Conservation (phyloP, 2,329 filamentous ascomycete genomes). For the Xylariaceae sp. region DNA sequence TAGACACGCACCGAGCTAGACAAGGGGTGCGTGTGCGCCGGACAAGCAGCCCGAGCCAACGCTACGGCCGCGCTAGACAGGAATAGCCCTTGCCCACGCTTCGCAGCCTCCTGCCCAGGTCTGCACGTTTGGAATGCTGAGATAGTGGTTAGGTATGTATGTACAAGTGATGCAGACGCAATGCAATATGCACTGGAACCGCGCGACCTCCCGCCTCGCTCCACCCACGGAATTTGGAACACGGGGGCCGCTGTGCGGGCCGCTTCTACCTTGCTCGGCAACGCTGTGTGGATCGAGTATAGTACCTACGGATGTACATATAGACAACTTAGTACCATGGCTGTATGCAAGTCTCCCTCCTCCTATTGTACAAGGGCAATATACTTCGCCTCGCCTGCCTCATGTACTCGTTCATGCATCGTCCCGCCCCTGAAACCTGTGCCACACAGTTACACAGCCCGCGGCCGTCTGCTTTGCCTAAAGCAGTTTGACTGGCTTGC, state of each 20-base stretch:
- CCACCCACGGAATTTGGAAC: constrained; percentile 4
- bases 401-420: too few species aligned
- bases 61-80: constrained; percentile 18
- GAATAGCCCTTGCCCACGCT: constrained; percentile 7
- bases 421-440: too few species aligned
- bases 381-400: too few species aligned
- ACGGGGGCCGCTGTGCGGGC: neutral
- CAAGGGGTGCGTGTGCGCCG: constrained; percentile 23
- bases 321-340: too few species aligned
- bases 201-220: constrained; percentile 4
- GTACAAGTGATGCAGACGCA: neutral
- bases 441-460: too few species aligned
- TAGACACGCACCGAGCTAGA: constrained; percentile 27
- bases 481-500: too few species aligned
- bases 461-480: too few species aligned
- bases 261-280: too few species aligned
- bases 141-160: constrained; percentile 6
- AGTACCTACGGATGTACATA: too few species aligned
- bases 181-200: neutral
- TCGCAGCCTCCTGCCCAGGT: constrained; percentile 5
- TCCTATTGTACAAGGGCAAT: too few species aligned
- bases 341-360: too few species aligned
- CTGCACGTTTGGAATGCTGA: constrained; percentile 5
- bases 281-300: too few species aligned
- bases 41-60: constrained; percentile 16